Conservation (phyloP, 2,329 filamentous ascomycete species). For the Paracoccidioides lutzii region DNA sequence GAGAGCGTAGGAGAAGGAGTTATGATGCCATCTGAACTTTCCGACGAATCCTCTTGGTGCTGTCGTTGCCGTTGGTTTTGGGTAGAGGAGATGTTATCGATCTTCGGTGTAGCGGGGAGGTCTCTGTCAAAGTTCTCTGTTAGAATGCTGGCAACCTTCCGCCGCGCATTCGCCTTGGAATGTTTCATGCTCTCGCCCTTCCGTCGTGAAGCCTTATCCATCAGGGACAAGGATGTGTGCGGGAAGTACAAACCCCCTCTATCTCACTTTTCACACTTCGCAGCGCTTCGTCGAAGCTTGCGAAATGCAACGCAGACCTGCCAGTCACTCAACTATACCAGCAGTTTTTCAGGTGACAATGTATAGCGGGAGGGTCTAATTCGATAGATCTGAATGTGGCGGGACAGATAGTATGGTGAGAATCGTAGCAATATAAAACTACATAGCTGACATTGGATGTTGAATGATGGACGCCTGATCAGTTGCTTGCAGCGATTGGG, state of each 20-base stretch:
- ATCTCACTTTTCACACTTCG: background rate
- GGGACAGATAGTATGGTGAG: no score
- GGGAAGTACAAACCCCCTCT: background rate
- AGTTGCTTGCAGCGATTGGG: no score
- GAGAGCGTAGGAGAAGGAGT: slow-evolving; percentile 17
- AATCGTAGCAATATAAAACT: no score
- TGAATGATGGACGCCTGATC: no score
- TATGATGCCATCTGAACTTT: slow-evolving; percentile 21
- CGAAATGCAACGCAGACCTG: background rate
- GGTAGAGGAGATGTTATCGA: slow-evolving; percentile 7
- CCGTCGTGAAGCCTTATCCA: slow-evolving; percentile 10
- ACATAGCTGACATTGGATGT: no score
- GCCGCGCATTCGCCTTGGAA: slow-evolving; percentile 15
- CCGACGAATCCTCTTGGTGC: slow-evolving; percentile 14
- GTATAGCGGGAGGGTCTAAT: background rate
- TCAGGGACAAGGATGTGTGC: background rate
- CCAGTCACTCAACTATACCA: background rate
- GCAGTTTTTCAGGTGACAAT: background rate
- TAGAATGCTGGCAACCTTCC: slow-evolving; percentile 19
- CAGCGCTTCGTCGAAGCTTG: background rate
- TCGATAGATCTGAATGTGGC: background rate
- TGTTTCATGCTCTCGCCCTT: slow-evolving; percentile 21
- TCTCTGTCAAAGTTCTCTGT: slow-evolving; percentile 13
- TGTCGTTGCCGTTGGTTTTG: background rate
- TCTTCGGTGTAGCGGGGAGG: slow-evolving; percentile 12